Base-by-base conservation (phyloP, 1,284 basidiomycete genomes). In the Leccinum holopus region DNA sequence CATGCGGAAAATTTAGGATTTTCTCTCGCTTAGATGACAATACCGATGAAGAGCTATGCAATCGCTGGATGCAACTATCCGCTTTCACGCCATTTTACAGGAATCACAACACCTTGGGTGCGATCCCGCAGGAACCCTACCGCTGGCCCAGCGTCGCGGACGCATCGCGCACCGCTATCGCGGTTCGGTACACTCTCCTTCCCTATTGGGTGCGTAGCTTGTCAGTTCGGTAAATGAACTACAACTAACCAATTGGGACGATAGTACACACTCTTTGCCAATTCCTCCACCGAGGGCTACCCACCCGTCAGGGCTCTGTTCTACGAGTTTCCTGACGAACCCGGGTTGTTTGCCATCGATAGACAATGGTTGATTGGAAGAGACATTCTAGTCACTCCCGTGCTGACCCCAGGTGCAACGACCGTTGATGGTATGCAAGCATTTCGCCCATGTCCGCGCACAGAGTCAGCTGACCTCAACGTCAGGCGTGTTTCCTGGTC, bases 41-140 rank as follows among this genome's bases (percentile, higher is more conserved):
- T 74, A 87, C 87, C 0, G 84, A 91, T 68, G 92, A 94, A 72
- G 89, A 92, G 71, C 80, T 94, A 8, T 91, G 90, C 73, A 88
- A 87, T 63, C 83, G 91, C 25, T 94, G 91, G 91, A 91, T 90
- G 87, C 84, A 87, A 70, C 79, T 93, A 10, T 82, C 87, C 2
- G 90, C 90, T 0, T 90, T 91, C 70, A 80, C 82, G 21, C 88
- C 88, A 3, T 90, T 90, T 75, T 90, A 84, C 67, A 79, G 87
- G 41, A 90, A 90, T 68, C 89, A 91, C 69, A 91, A 91, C 64
- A 73, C 78, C 47, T 67, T 65, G n/a, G 83, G 83, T 25, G 86
- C 87, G 5, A 79, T 89, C 33, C 77, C 84, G 7, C 90, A 91
- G 70, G 90, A 92, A 70, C 88, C 89, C 1, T 92, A 87, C 69